Base-by-base conservation (phyloP, 2,329 filamentous ascomycete species). In the Microcyclospora pomicola region DNA sequence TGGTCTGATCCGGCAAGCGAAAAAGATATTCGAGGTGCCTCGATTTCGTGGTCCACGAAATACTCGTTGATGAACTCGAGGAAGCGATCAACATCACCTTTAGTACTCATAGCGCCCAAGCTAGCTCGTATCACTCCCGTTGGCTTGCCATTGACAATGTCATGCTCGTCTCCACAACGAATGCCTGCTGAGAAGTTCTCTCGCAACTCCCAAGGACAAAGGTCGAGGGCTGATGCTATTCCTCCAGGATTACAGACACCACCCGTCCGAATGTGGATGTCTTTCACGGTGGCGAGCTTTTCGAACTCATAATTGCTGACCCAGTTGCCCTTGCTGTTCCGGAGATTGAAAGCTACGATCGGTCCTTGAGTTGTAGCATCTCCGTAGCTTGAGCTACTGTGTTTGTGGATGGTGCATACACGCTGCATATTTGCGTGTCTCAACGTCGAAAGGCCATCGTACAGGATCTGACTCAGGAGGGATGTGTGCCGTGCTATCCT, bases 191-290 rank as follows among this genome's bases (percentile, higher is more conserved):
- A 84, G 51, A 91, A 94, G 55, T 94, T 93, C 41, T 72, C 71
- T 49, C 70, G 79, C 70, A 95, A 79, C 53, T 96, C 86, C 73
- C 79, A 81, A 0, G 84, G 76, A 34, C 78, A 71, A 37, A 95
- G 68, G 2, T 67, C 66, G n/a, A 96, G 69, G 14, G 77, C 74
- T 1, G 70, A 68, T 11, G 86, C 80, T 41, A 93, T 73, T 1
- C 86, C 86, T 9, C 87, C 91, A 1, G 91, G 88, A 50, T 94
- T 95, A 61, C 91, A 98, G 1, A 95, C 67, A 0, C 85, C 82
- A 5, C 91, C 91, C 1, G 85, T 94, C 29, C 91, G 75, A 13
- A 96, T 64, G 51, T 95, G 84, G 31, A 96, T 81, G 35, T 75
- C 73, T 46, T 80, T 83, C 14, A 94, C 66, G 2, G 73, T 70